These are phyloP conservation scores for Naganishia antarctica DNA, from an alignment of 768 basidiomycete species.

Conservation along the genomic window DNA sequence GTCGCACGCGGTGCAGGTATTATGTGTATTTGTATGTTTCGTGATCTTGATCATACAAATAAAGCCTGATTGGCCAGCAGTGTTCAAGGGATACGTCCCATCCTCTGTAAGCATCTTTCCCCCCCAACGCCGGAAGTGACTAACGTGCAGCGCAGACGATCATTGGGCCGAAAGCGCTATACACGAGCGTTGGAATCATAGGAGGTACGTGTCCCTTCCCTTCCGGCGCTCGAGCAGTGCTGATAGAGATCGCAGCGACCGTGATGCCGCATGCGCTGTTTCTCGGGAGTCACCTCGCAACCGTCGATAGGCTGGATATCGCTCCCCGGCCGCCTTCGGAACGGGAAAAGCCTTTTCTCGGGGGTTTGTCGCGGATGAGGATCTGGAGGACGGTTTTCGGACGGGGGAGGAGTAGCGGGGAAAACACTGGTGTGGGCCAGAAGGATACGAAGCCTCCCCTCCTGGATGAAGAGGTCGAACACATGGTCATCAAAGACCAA, in stretches of 20 bases:
- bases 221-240: neutral
- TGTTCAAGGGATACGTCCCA: constrained; percentile 72
- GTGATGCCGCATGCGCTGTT: constrained; percentile 93
- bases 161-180: constrained; percentile 48
- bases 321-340: neutral
- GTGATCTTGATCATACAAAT: constrained; percentile 68
- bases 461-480: constrained; percentile 27
- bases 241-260: constrained; percentile 59
- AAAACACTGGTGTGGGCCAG: no score
- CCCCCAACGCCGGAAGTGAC: neutral
- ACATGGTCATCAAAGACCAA: constrained; percentile 21
- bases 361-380: neutral
- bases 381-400: no score
- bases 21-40: constrained; percentile 74
- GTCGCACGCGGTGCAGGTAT: no score
- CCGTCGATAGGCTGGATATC: constrained; percentile 63
- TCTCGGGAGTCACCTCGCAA: constrained; percentile 66
- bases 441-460: constrained; percentile 24
- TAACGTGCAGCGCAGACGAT: constrained; percentile 30
- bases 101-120: constrained; percentile 53
- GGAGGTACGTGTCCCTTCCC: constrained; percentile 33
- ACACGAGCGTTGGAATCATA: constrained; percentile 45
- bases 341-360: neutral
- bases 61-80: constrained; percentile 64
- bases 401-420: no score